Evolutionary conservation across 2,329 filamentous ascomycete species (phyloP).

Genomic region (Fusarium sp.): DNA sequence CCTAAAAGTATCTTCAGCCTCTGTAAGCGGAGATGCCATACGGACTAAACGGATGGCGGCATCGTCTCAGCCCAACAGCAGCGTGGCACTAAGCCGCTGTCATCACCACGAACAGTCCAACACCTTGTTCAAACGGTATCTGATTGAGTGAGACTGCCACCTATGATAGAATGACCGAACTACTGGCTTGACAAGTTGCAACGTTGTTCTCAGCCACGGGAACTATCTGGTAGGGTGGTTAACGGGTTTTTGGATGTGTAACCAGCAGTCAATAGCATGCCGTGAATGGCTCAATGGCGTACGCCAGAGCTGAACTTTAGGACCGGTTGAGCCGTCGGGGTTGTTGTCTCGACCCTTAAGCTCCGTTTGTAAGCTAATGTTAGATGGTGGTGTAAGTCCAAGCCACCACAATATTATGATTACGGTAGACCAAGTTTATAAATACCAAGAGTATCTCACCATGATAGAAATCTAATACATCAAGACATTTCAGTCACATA

Average conservation of each 20-base stretch:
- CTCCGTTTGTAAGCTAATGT: constrained; percentile 16
- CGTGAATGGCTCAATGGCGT: constrained; percentile 6
- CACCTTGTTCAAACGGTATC: not conserved
- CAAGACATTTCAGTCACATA: not conserved
- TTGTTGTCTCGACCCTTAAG: constrained; percentile 4
- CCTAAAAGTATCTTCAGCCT: not conserved
- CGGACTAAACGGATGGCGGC: constrained; percentile 12
- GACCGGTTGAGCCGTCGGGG: constrained; percentile 31
- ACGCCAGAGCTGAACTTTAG: constrained; percentile 22
- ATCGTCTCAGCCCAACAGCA: constrained; percentile 4
- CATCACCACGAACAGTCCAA: not conserved
- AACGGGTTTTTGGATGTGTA: not conserved
- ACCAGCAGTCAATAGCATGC: not conserved
- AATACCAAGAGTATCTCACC: constrained; percentile 2
- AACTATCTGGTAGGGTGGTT: not conserved
- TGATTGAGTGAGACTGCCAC: not conserved
- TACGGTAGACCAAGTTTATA: constrained; percentile 9
- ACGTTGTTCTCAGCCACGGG: constrained; percentile 9
- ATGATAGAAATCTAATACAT: not conserved
- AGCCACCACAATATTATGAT: not conserved
- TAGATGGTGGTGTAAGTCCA: not conserved
- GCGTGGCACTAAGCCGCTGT: constrained; percentile 6
- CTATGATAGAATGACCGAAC: not conserved
- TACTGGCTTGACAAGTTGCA: constrained; percentile 3
- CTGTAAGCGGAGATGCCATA: not conserved